Evolutionary conservation across 306 rosid genomes (phyloP), one percentile per base, ranked within the genome.

Genomic region (Cicer yamashitae): DNA sequence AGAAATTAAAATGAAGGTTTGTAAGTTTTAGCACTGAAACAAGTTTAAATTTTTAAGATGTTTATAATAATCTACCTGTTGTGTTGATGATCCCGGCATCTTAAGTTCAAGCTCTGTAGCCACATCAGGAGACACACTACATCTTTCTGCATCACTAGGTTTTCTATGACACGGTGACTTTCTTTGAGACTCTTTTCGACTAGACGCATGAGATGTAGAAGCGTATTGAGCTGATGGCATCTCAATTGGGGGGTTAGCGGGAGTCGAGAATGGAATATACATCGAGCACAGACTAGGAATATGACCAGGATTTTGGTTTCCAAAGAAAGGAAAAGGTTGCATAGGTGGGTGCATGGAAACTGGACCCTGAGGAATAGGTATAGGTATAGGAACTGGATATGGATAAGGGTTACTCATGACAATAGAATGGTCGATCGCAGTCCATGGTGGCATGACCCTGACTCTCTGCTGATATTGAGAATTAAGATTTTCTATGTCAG

Each of bases 91-190:
- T 59, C 98, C 98, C 15, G 98, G 98, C 91, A 87, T 88, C 94
- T 94, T 94, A 64, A 94, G 92, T 79, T 87, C 96, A 70, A 94
- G 98, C 54, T 90, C 94, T 3, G 98, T 94, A 50, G 94, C 97
- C 47, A 94, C 98, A 52, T 91, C 97, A 0, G 76, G 86, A 52
- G 96, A 88, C 25, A 75, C 87, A 0, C 86, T 81, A 71, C 92
- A 85, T 67, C 85, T 86, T 78, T 89, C 91, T 0, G 61, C 89
- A 68, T 81, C 80, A 70, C 78, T 15, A 17, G 79, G 67, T 76
- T 81, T 88, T 46, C 75, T 86, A 75, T 75, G 85, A 85, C 81
- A 81, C 0, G 85, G 79, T 5, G 89, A 88, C 85, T 83, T 88
- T 72, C 88, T 86, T 77, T 59, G 83, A 15, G 88, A 77, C 51